Evolutionary conservation across 2,329 filamentous ascomycete genomes (phyloP), one percentile per base, ranked within the genome.

Genomic region (Torrubiella hemipterigena): DNA sequence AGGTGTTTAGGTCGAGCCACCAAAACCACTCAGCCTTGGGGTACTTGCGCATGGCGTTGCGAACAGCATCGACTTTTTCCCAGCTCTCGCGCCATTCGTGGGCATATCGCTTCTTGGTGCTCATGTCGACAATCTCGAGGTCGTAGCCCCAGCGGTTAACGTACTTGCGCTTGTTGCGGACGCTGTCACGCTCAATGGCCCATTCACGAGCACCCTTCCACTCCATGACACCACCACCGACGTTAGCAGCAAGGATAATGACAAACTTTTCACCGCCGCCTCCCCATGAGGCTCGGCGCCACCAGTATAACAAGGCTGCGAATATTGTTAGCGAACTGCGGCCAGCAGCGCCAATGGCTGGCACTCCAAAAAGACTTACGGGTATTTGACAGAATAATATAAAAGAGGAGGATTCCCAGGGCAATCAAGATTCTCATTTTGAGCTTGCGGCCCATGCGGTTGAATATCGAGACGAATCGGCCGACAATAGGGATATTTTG

Each of bases 21-120:
- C 91, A 98, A 49, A 98, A 91, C 91, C 91, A 98, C 64, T 98
- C 89, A 20, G 89, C 91, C 41, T 93, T 71, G 17, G 91, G 91
- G 50, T 96, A 95, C 55, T 95, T 95, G 51, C 77, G 74, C 69
- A 98, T 78, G 27, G 81, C 77, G 38, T 84, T 82, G 38, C 89
- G 77, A 46, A 98, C 76, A 25, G 85, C 85, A 54, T 98, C 91
- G 38, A 95, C 87, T 65, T 96, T 98, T 59, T 98, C 91, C 91
- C 91, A 98, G 54, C 89, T 93, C 59, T 98, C 91, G 48, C 91
- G 75, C 91, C 91, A 98, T 59, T 98, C 91, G 59, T 98, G 91
- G 17, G 91, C 89, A 53, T 98, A 98, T 42, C 87, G 77, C 62
- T 95, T 96, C 70, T 95, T 94, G 32, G 87, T 94, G 61, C 86